phyloP scores from a whole-genome alignment of 345 rosid genomes.

The Melaleuca alternifolia region DNA sequence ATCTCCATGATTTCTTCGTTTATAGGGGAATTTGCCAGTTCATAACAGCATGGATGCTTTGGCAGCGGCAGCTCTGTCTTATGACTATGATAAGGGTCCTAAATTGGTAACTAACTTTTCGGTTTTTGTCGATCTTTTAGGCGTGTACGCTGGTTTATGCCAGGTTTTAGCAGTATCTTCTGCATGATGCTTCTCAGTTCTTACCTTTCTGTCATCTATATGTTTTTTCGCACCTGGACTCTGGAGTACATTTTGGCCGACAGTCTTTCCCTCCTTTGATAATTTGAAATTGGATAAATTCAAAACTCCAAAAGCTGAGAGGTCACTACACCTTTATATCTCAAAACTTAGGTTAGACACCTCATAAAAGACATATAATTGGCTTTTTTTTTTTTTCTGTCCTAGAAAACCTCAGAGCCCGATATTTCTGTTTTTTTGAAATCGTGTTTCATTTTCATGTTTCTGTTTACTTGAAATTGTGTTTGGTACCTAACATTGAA shows the following conservation, averaged over 20 bases:
- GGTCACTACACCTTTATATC: background rate
- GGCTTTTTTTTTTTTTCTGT: background rate
- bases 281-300: background rate
- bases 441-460: background rate
- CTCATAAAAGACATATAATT: background rate
- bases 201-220: background rate
- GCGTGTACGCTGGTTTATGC: background rate
- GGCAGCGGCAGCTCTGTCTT: conserved; percentile 90
- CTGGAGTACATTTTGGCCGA: background rate
- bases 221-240: background rate
- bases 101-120: conserved; percentile 44
- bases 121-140: background rate
- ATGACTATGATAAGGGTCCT: conserved; percentile 73
- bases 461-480: background rate
- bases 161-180: background rate
- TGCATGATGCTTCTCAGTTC: background rate
- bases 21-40: conserved; percentile 69
- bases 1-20: background rate
- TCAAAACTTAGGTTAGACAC: background rate
- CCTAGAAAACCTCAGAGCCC: background rate
- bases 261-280: background rate
- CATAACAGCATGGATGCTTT: conserved; percentile 96
- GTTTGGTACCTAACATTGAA: background rate
- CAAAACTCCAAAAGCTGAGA: background rate
- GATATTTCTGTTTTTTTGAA: background rate